A percentile compares a stretch with the other conserved stretches of the same genome.
Evolutionary conservation across 371 early-diverging fungal species (phyloP).

Genomic region (Smittium mucronatum): DNA sequence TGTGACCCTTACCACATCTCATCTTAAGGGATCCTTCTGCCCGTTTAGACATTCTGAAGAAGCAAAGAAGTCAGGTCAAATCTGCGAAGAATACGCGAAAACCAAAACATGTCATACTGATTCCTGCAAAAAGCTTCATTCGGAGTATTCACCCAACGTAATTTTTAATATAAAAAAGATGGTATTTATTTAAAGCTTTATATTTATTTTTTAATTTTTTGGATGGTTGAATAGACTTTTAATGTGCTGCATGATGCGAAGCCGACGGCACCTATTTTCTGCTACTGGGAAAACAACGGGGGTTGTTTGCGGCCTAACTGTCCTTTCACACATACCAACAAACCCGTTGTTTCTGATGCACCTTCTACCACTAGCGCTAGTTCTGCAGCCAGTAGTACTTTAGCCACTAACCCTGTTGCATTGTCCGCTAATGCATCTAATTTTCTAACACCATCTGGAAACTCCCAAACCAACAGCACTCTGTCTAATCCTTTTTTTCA

Average conservation of each 20-base stretch:
- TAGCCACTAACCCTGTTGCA: not conserved
- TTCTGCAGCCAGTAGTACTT: not conserved
- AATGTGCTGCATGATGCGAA: not conserved
- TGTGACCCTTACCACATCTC: not conserved
- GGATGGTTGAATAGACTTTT: not conserved
- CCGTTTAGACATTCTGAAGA: conserved; percentile 2
- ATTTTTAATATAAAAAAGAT: not conserved
- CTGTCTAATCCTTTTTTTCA: too few species aligned
- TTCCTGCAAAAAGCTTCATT: conserved; percentile 1
- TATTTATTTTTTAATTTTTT: not conserved
- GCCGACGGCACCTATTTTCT: not conserved
- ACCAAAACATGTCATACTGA: not conserved
- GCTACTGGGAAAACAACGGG: conserved; percentile 11
- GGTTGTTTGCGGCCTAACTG: conserved; percentile 7
- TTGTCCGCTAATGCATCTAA: not conserved
- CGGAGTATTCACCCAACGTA: not conserved
- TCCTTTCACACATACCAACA: not conserved
- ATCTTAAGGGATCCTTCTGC: not conserved
- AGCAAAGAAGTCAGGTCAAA: not conserved
- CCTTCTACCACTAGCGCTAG: not conserved
- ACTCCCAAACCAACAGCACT: not conserved
- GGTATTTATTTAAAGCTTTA: not conserved
- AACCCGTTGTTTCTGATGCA: too few species aligned
- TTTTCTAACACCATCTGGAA: not conserved
- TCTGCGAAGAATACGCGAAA: conserved; percentile 1